Evolutionary conservation across 164 flowering plant species (phyloP).

Genomic region (Santalum album): DNA sequence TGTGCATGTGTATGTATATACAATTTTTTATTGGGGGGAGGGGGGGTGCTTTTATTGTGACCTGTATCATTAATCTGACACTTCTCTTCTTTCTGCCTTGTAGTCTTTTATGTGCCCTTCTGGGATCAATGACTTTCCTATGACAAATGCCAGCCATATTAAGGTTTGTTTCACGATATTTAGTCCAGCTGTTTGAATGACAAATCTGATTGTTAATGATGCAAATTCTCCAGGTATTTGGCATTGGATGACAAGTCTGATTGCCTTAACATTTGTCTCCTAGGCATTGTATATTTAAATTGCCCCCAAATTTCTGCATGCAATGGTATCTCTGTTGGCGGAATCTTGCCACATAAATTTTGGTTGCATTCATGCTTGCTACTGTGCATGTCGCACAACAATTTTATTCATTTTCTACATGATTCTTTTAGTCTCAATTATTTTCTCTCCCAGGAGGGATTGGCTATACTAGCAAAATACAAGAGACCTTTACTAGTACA

Average conservation of each 20-base stretch:
- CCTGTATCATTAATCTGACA: neutral
- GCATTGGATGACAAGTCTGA: too few relatives aligned
- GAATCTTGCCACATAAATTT: neutral
- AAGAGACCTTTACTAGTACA: conserved; percentile 92
- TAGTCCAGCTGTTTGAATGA: neutral
- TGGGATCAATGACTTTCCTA: conserved; percentile 96
- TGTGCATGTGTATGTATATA: neutral
- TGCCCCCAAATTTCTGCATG: neutral
- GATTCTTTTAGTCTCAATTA: too few relatives aligned
- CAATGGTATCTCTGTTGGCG: neutral
- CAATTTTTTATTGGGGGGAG: too few relatives aligned
- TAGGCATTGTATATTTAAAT: too few relatives aligned
- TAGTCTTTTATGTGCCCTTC: conserved; percentile 99
- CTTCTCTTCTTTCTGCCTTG: conserved; percentile 14
- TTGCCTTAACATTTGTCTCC: too few relatives aligned
- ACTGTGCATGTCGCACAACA: neutral
- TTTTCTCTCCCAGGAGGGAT: conserved; percentile 43
- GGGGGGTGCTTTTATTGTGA: too few relatives aligned
- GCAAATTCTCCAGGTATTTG: too few relatives aligned
- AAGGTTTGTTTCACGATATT: conserved; percentile 44
- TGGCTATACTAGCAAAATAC: conserved; percentile 70
- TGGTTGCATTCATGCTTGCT: neutral
- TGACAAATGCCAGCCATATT: conserved; percentile 83
- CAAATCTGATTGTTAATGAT: neutral
- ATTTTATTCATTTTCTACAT: too few relatives aligned